phyloP scores from a whole-genome alignment of 2,329 filamentous ascomycete genomes.

The Fusarium domesticum region DNA sequence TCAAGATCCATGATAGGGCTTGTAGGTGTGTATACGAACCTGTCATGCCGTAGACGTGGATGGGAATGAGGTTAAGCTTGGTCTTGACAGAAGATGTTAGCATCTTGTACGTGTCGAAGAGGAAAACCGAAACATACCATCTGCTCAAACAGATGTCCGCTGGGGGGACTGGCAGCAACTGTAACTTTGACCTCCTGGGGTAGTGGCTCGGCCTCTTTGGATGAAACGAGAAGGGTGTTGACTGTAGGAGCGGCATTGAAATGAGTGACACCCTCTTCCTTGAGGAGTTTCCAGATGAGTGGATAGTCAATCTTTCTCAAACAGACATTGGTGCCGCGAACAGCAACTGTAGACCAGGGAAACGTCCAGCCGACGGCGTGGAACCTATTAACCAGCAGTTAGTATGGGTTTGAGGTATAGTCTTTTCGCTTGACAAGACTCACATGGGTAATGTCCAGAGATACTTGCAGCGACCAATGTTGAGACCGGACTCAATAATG shows the following conservation, averaged over 20 bases:
- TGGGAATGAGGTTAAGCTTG: conserved; percentile 76
- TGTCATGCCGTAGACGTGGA: conserved; percentile 87
- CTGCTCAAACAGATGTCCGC: conserved; percentile 84
- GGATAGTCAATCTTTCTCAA: conserved; percentile 93
- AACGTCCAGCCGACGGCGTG: conserved; percentile 77
- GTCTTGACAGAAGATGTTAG: conserved; percentile 32
- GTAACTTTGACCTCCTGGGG: conserved; percentile 75
- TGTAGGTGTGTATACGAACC: too few relatives aligned
- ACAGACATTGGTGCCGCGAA: conserved; percentile 92
- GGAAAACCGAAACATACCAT: conserved; percentile 57
- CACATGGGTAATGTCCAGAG: conserved; percentile 93
- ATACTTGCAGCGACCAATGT: conserved; percentile 72
- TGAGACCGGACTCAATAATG: conserved; percentile 83
- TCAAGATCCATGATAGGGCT: too few relatives aligned
- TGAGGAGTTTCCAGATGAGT: conserved; percentile 85
- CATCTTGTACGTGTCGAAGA: not conserved
- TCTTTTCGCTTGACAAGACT: conserved; percentile 40
- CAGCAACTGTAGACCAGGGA: conserved; percentile 89
- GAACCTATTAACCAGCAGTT: conserved; percentile 44
- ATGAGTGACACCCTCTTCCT: conserved; percentile 84
- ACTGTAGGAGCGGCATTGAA: conserved; percentile 96
- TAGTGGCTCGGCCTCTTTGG: conserved; percentile 69
- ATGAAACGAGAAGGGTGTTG: conserved; percentile 85
- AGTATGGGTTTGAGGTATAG: not conserved
- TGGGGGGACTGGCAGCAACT: conserved; percentile 88